phyloP scores from a whole-genome alignment of 352 stramenopile genomes.

The Heterotrichella gracilis region DNA sequence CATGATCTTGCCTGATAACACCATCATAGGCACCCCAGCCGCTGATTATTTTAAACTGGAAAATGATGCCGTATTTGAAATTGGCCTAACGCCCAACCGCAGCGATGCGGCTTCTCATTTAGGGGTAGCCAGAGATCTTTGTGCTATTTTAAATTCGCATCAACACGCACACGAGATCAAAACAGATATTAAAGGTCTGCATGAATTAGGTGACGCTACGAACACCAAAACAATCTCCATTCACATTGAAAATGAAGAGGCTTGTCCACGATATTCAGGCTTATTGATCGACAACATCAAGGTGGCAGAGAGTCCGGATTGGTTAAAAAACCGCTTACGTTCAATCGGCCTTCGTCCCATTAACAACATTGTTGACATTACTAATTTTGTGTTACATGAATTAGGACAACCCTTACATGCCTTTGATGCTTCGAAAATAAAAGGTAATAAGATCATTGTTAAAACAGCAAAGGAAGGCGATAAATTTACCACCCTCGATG shows the following conservation, averaged over 20 bases:
- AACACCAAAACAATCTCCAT: neutral
- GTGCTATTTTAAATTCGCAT: neutral
- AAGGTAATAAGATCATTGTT: neutral
- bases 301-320: neutral
- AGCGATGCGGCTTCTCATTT: neutral
- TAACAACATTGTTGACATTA: constrained; percentile 3
- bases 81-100: neutral
- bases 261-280: neutral
- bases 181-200: neutral
- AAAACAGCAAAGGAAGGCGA: neutral
- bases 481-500: neutral
- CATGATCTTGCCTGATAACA: neutral
- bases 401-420: neutral
- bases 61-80: constrained; percentile 1
- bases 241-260: neutral
- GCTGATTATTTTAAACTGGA: neutral
- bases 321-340: neutral
- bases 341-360: neutral
- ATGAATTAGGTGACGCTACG: neutral
- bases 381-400: constrained; percentile 1
- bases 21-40: neutral
- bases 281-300: neutral
- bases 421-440: neutral
- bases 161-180: neutral
- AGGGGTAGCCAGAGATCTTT: neutral